phyloP scores from a whole-genome alignment of 208 protist species.

The Angomonas ambiguus region DNA sequence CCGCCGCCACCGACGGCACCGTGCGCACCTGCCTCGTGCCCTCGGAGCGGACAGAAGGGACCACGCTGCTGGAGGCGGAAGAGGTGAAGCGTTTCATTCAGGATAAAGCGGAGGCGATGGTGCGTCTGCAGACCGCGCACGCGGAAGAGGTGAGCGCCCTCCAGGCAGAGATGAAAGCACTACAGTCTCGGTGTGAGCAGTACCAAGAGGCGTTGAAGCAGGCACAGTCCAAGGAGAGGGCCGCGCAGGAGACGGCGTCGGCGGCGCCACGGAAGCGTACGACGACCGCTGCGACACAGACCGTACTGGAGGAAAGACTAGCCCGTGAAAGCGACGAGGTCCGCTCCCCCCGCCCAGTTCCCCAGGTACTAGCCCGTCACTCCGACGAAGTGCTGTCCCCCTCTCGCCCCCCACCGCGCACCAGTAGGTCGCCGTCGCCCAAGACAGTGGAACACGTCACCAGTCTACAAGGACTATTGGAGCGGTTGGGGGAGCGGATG shows the following conservation, averaged over 20 bases:
- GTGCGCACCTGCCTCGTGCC: constrained; percentile 58
- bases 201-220: constrained; percentile 31
- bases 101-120: constrained; percentile 25
- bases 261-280: not conserved
- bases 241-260: not conserved
- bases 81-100: constrained; percentile 32
- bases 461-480: constrained; percentile 5
- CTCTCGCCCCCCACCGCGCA: not conserved
- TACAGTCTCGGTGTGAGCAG: constrained; percentile 32
- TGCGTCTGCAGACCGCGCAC: constrained; percentile 14
- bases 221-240: too few relatives aligned
- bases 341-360: too few relatives aligned
- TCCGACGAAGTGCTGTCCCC: too few relatives aligned
- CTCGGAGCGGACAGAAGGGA: not conserved
- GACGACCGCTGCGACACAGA: too few relatives aligned
- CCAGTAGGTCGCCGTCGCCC: not conserved
- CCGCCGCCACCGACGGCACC: constrained; percentile 43
- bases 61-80: not conserved
- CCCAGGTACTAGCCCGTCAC: too few relatives aligned
- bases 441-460: constrained; percentile 2
- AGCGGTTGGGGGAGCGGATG: constrained; percentile 9
- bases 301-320: too few relatives aligned
- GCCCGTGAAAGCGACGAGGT: too few relatives aligned
- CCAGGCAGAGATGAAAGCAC: constrained; percentile 16
- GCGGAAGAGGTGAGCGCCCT: constrained; percentile 15